Base-by-base conservation (phyloP, 148 eudicot species). In the Rhododendron henanense region DNA sequence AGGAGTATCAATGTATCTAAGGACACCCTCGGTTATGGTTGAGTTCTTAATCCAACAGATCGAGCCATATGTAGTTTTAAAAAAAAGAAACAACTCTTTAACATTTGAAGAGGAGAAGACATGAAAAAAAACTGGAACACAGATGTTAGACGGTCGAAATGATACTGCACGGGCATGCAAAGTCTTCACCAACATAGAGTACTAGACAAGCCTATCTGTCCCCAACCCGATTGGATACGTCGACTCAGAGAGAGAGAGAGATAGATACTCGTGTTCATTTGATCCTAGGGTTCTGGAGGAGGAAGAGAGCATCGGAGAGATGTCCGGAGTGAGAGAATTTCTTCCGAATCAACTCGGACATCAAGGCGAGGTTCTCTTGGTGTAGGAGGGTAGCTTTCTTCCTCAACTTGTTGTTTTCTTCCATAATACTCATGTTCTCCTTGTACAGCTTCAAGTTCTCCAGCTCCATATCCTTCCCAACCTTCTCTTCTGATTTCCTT, bases 371-470 rank as follows among this genome's bases (percentile, higher is more conserved):
- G 50, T 94, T 97, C 89, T 95, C 98, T 87, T 90, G 95, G 74
- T 91, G 88, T 13, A 97, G 93, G 48, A 92, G 88, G 61, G 50
- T 81, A 48, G 96, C 98, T 85, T 89, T 91, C 88, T 91, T 93
- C 90, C 92, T 93, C 87, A 97, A 71, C 87, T 86, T 92, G 48
- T 91, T 94, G 82, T 97, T 97, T 88, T 93, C 95, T 89, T 92
- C 90, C 37, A 92, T 31, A n/a, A 97, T 95, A 81, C 90, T 89
- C 67, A 89, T 90, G 92, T 97, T 97, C 90, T 95, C 92, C 91
- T 93, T 81, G 86, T 95, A 97, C 88, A 97, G 85, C 91, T 92
- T 93, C 93, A 95, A 85, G 89, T 97, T 97, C 94, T 91, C 88
- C 61, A 93, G 82, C 81, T 91, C 89, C 90, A 97, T 94, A 35